Evolutionary conservation across 2,329 filamentous ascomycete genomes (phyloP).

Genomic region (Fusarium sp.): DNA sequence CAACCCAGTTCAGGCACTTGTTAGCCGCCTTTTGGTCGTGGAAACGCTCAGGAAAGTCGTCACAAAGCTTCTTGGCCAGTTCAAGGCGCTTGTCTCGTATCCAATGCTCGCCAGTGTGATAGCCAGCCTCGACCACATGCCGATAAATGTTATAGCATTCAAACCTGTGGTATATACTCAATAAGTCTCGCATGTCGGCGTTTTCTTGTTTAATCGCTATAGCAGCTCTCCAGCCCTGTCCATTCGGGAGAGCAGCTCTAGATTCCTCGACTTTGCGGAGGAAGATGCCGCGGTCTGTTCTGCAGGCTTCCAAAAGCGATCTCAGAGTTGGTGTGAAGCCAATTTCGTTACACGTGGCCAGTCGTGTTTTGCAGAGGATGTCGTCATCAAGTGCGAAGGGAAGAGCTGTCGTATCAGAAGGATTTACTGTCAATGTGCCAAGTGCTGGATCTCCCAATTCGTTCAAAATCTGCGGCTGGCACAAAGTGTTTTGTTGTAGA

Average conservation of each 20-base stretch:
- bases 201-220: conserved; percentile 16
- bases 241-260: conserved; percentile 1
- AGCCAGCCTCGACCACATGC: conserved; percentile 9
- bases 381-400: neutral
- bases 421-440: neutral
- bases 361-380: neutral
- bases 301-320: neutral
- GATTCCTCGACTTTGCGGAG: conserved; percentile 11
- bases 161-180: conserved; percentile 14
- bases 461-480: neutral
- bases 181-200: conserved; percentile 5
- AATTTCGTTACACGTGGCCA: neutral
- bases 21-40: neutral
- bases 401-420: neutral
- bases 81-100: conserved; percentile 7
- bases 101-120: conserved; percentile 12
- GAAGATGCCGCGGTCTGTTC: conserved; percentile 1
- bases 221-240: conserved; percentile 7
- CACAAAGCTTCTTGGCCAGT: conserved; percentile 5
- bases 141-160: conserved; percentile 16
- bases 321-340: neutral
- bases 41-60: conserved; percentile 10
- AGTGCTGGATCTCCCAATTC: too few species aligned
- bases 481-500: neutral
- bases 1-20: conserved; percentile 15